Evolutionary conservation across 257 asterid species (phyloP), one percentile per base, ranked within the genome.

Genomic region (Fraxinus quadrangulata): DNA sequence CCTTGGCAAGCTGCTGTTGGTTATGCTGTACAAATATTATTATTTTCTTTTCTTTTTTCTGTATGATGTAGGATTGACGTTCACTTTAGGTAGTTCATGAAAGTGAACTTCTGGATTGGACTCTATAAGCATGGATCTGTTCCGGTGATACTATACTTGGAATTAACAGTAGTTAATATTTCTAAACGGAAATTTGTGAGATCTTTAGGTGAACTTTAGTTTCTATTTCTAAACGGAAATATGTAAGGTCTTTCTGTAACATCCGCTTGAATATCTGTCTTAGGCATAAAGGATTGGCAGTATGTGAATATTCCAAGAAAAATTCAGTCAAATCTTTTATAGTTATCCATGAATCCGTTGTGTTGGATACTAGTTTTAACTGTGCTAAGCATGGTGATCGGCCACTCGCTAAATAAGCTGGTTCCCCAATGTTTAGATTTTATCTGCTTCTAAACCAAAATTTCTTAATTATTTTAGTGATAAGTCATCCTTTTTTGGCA

Each of bases 401-500:
- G 28, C 66, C 21, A 21, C 66, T n/a, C 12, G 8, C 11, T 7
- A 56, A 6, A 56, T 56, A 8, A 45, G 14, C 66, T 56, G 66
- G 30, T 21, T 56, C 30, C 63, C 71, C 21, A 54, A 36, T 34
- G 33, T 33, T 51, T 8, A 65, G 16, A 39, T 67, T 67, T 65
- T 75, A 65, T 54, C 24, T 67, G 66, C 69, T 1, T 54, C 51
- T 39, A 49, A 47, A 42, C 33, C 67, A 61, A 68, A 59, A 21
- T 21, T 69, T 65, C 56, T 73, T 72, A 56, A 33, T 73, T 67
- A 37, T 31, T 80, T 49, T 19, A 39, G 66, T 67, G 26, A 51
- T 42, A 67, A n/a, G 78, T 56, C 45, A 26, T 61, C 36, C n/a
- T 33, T 21, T 70, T 80, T 31, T 59, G 39, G 24, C 65, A 54